phyloP scores from a whole-genome alignment of 768 basidiomycete species.

The Basidioascus undulatus region DNA sequence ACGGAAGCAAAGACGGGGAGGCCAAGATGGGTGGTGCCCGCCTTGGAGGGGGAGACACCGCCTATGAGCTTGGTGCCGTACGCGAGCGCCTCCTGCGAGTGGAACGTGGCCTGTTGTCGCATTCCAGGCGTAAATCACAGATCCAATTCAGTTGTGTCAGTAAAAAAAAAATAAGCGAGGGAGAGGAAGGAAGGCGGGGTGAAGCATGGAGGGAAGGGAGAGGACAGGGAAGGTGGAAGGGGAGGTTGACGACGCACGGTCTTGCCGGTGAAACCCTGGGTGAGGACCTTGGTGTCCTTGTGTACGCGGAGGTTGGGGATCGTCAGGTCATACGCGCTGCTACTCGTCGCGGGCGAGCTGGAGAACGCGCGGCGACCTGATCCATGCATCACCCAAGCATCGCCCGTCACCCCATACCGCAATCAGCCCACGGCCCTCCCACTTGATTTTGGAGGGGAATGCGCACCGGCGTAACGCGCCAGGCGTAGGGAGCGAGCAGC shows the following conservation, averaged over 20 bases:
- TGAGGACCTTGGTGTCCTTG: constrained; percentile 81
- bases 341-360: constrained; percentile 41
- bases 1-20: constrained; percentile 84
- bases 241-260: constrained; percentile 1
- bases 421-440: no score
- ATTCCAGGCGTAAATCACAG: neutral
- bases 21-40: constrained; percentile 81
- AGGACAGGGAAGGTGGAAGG: no score
- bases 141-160: neutral
- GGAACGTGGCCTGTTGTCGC: constrained; percentile 90
- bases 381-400: no score
- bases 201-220: neutral
- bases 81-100: constrained; percentile 70
- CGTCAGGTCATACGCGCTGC: constrained; percentile 75
- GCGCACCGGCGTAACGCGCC: no score
- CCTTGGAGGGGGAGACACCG: constrained; percentile 89
- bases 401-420: no score
- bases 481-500: no score
- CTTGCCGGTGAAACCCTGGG: constrained; percentile 29
- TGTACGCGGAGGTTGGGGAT: constrained; percentile 76
- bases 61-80: constrained; percentile 97
- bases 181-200: neutral
- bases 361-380: constrained; percentile 41
- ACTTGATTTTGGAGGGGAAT: no score
- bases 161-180: neutral